Evolutionary conservation across 2,329 filamentous ascomycete species (phyloP).

Genomic region (Trichoderma sp.): DNA sequence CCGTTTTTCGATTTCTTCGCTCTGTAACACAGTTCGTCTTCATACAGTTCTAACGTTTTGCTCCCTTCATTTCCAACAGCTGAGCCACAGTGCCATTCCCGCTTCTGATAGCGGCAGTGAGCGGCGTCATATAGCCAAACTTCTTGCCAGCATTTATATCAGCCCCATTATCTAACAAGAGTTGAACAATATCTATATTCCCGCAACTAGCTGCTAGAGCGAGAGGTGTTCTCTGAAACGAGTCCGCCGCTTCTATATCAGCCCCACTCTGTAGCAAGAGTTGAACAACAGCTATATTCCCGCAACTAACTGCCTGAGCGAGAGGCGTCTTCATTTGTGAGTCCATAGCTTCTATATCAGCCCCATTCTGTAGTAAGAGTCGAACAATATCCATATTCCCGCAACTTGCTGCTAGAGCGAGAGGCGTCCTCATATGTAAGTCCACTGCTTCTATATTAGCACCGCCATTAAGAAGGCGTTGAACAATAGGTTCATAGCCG

Average conservation of each 20-base stretch:
- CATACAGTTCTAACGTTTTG: too few relatives aligned
- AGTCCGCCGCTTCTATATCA: neutral
- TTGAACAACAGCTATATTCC: neutral
- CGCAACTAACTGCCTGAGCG: rapidly evolving
- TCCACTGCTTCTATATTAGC: neutral
- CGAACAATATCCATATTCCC: neutral
- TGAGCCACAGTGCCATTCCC: too few relatives aligned
- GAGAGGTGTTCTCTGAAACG: rapidly evolving
- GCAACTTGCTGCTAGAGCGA: rapidly evolving
- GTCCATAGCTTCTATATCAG: neutral
- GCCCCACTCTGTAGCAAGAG: neutral
- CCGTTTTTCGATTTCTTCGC: too few relatives aligned
- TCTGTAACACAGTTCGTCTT: too few relatives aligned
- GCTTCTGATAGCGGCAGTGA: neutral
- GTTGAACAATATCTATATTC: neutral
- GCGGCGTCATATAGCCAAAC: neutral
- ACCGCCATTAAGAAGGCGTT: neutral
- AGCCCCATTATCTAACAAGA: neutral
- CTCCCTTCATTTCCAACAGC: too few relatives aligned
- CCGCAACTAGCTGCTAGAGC: rapidly evolving
- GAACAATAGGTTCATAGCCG: too few relatives aligned
- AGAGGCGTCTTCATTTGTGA: rapidly evolving
- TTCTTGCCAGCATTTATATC: neutral
- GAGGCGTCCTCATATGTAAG: rapidly evolving
- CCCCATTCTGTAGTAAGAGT: neutral